These are phyloP conservation scores for Camelina hispida DNA, from an alignment of 345 rosid genomes.

Conservation along the genomic window DNA sequence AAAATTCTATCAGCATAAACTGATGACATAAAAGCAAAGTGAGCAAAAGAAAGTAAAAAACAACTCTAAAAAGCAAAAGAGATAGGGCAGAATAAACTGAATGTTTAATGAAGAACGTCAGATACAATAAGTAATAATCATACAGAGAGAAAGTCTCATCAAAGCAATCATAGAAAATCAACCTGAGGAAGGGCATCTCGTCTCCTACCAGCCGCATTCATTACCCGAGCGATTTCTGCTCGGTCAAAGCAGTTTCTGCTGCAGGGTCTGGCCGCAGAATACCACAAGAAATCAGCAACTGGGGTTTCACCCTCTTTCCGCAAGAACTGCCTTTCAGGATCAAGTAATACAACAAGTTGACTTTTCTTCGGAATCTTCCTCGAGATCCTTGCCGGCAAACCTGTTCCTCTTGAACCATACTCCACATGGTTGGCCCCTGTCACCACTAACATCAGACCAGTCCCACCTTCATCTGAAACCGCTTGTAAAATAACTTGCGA, in stretches of 20 bases:
- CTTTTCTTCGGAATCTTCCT: constrained; percentile 83
- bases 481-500: constrained; percentile 71
- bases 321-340: constrained; percentile 86
- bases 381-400: constrained; percentile 83
- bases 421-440: constrained; percentile 82
- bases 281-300: constrained; percentile 90
- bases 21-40: constrained; percentile 15
- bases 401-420: constrained; percentile 86
- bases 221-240: constrained; percentile 93
- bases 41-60: neutral
- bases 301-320: constrained; percentile 91
- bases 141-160: constrained; percentile 3
- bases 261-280: constrained; percentile 95
- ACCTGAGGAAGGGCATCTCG: constrained; percentile 93
- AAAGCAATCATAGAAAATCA: constrained; percentile 20
- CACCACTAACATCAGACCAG: constrained; percentile 74
- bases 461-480: constrained; percentile 61
- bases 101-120: neutral
- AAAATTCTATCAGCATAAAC: constrained; percentile 23
- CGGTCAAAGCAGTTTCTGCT: constrained; percentile 91
- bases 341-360: constrained; percentile 81
- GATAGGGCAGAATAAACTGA: neutral
- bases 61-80: neutral
- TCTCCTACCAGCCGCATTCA: constrained; percentile 94
- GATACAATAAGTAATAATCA: constrained; percentile 7